These are phyloP conservation scores for Pyricularia pennisetigena DNA, from an alignment of 2,329 filamentous ascomycete species.

Conservation along the genomic window DNA sequence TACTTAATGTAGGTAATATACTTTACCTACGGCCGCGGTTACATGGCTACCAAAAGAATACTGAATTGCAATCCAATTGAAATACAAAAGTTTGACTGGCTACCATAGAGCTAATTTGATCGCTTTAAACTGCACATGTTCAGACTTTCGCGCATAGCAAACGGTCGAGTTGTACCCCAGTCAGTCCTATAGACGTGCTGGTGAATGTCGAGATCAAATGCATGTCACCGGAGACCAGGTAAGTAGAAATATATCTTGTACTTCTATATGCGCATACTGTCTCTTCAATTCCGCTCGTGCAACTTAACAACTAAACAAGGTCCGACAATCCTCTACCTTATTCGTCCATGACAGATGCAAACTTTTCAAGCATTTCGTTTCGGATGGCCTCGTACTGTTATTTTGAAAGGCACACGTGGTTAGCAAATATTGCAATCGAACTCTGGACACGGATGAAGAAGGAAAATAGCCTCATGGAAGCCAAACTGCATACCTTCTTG, in stretches of 20 bases:
- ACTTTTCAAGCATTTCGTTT: constrained; percentile 92
- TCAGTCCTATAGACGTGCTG: no score
- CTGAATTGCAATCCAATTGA: no score
- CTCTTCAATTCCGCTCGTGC: background rate
- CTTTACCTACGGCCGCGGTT: no score
- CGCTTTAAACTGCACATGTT: no score
- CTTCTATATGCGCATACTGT: background rate
- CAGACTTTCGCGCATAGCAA: no score
- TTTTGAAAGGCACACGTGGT: constrained; percentile 5
- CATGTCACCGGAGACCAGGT: background rate
- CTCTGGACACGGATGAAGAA: background rate
- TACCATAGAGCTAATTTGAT: no score
- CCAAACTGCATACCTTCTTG: constrained; percentile 59
- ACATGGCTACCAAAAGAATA: no score
- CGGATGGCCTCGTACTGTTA: constrained; percentile 80
- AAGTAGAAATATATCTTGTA: background rate
- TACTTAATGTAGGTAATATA: no score
- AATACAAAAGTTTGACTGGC: no score
- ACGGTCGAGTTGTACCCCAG: no score
- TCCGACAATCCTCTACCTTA: constrained; percentile 33
- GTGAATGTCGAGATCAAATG: no score
- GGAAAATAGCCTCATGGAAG: background rate
- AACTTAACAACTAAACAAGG: background rate
- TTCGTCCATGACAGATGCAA: constrained; percentile 91
- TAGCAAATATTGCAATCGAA: background rate